Evolutionary conservation across 1,139 yeast genomes (phyloP).

Genomic region (Kodamaea anthophila): DNA sequence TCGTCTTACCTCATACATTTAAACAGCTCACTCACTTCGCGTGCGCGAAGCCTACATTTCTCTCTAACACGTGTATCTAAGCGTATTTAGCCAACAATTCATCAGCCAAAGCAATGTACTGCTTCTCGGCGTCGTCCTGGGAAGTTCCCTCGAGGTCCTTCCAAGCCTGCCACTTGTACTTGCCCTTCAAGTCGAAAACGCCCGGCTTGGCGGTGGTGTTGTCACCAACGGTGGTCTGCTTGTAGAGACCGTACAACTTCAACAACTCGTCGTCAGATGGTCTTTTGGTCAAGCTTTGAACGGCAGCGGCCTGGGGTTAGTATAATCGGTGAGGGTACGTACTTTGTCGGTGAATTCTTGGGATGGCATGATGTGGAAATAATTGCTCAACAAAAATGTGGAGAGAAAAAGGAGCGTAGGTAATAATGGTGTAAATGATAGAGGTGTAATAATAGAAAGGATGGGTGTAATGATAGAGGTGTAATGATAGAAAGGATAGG

Average conservation of each 20-base stretch:
- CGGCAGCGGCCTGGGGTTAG: slow-evolving; percentile 63
- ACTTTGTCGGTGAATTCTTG: slow-evolving; percentile 15
- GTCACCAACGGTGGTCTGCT: slow-evolving; percentile 97
- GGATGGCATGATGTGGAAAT: slow-evolving; percentile 12
- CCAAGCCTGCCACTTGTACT: slow-evolving; percentile 98
- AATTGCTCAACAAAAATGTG: slow-evolving; percentile 4
- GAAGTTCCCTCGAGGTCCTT: slow-evolving; percentile 76
- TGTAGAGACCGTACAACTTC: slow-evolving; percentile 80
- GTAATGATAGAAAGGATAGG: not conserved
- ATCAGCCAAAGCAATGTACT: slow-evolving; percentile 73
- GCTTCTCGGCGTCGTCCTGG: slow-evolving; percentile 85
- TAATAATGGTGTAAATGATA: not conserved
- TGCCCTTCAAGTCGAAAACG: slow-evolving; percentile 85
- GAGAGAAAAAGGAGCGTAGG: not conserved
- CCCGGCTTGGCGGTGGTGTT: slow-evolving; percentile 81
- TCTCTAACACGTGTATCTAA: slow-evolving; percentile 1
- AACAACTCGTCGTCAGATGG: slow-evolving; percentile 86
- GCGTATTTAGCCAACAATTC: slow-evolving; percentile 50
- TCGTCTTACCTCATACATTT: too few relatives aligned
- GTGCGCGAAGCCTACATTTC: not conserved
- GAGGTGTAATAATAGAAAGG: not conserved
- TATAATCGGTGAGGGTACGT: slow-evolving; percentile 7
- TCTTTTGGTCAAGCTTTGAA: slow-evolving; percentile 65
- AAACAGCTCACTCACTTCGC: not conserved
- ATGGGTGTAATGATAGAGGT: not conserved